Evolutionary conservation across 345 rosid species (phyloP).

Genomic region (Brassica napus): Da-Ae NC_063446.1:22810501-22811000

Average conservation of each 20-base stretch:
- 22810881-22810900: too few relatives aligned
- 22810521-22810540: not conserved
- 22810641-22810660: slow-evolving; percentile 88
- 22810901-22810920: too few relatives aligned
- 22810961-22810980: too few relatives aligned
- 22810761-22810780: slow-evolving; percentile 28
- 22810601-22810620: slow-evolving; percentile 44
- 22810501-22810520: slow-evolving; percentile 50
- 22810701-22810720: not conserved
- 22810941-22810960: too few relatives aligned
- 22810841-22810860: too few relatives aligned
- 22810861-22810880: too few relatives aligned
- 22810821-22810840: not conserved
- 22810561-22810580: not conserved
- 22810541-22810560: not conserved
- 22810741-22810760: slow-evolving; percentile 1
- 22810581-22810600: slow-evolving; percentile 53
- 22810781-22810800: slow-evolving; percentile 33
- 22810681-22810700: not conserved
- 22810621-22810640: slow-evolving; percentile 50
- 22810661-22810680: slow-evolving; percentile 47
- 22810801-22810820: slow-evolving; percentile 24
- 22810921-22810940: too few relatives aligned
- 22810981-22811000: too few relatives aligned
- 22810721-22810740: slow-evolving; percentile 4